phyloP scores from a whole-genome alignment of 2,329 filamentous ascomycete genomes.

The Diaporthe ampelina region DNA sequence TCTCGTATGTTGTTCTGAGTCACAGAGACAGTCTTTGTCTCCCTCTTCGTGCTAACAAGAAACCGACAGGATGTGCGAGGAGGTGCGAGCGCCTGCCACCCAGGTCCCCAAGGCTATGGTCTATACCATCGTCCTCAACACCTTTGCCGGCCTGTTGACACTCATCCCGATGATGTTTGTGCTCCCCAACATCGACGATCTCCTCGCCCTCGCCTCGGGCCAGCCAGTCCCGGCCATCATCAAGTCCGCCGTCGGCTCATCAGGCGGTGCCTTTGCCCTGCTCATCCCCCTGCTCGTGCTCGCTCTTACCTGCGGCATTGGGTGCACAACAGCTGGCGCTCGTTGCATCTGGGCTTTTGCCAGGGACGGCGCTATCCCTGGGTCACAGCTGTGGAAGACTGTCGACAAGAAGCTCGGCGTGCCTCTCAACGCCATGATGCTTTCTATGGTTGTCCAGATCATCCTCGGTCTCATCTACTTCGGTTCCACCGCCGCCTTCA shows the following conservation, averaged over 20 bases:
- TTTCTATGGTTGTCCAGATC: constrained; percentile 76
- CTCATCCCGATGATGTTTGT: constrained; percentile 79
- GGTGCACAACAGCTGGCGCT: constrained; percentile 77
- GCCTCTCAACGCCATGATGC: constrained; percentile 80
- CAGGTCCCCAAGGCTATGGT: constrained; percentile 83
- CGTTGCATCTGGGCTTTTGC: constrained; percentile 79
- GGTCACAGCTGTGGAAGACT: constrained; percentile 70
- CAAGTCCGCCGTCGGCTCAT: constrained; percentile 71
- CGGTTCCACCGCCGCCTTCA: constrained; percentile 78
- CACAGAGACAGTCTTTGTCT: background rate
- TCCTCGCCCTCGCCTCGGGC: constrained; percentile 66
- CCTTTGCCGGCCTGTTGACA: constrained; percentile 75
- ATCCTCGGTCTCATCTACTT: constrained; percentile 78
- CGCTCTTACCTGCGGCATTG: constrained; percentile 76
- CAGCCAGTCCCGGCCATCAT: constrained; percentile 78
- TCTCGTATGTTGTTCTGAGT: constrained; percentile 68
- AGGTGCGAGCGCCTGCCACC: constrained; percentile 74
- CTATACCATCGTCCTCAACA: constrained; percentile 76
- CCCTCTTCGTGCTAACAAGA: constrained; percentile 15
- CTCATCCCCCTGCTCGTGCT: constrained; percentile 76
- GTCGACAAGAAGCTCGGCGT: constrained; percentile 75
- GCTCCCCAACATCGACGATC: constrained; percentile 71
- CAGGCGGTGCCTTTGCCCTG: constrained; percentile 73
- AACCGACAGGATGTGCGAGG: constrained; percentile 76
- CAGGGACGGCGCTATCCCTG: constrained; percentile 78